These are phyloP conservation scores for Ascochyta fabae DNA, from an alignment of 2,329 filamentous ascomycete genomes.

Conservation along the genomic window DNA sequence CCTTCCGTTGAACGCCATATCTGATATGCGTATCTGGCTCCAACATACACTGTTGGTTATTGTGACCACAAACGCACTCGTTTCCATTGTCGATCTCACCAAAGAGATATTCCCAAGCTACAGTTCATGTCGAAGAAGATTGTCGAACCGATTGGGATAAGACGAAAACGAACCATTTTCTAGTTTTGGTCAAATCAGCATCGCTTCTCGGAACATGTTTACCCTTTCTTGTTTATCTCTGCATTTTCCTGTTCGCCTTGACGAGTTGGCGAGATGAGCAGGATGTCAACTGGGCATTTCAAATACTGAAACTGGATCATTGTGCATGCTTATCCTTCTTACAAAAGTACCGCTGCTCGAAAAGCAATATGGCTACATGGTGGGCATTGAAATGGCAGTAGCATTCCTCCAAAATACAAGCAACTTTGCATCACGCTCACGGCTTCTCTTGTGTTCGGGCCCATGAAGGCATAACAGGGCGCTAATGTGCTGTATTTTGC, in stretches of 20 bases:
- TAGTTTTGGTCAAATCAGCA: slow-evolving; percentile 33
- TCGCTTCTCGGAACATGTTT: slow-evolving; percentile 34
- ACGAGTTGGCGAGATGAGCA: slow-evolving; percentile 24
- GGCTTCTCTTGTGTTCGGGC: not conserved
- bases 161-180: slow-evolving; percentile 34
- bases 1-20: slow-evolving; percentile 34
- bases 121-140: slow-evolving; percentile 40
- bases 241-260: slow-evolving; percentile 26
- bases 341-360: slow-evolving; percentile 22
- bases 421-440: not conserved
- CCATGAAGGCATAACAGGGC: not conserved
- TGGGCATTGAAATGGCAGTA: slow-evolving; percentile 13
- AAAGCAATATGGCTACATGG: slow-evolving; percentile 25
- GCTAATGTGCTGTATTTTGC: not conserved
- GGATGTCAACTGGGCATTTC: slow-evolving; percentile 19
- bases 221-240: slow-evolving; percentile 44
- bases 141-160: slow-evolving; percentile 42
- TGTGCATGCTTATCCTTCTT: slow-evolving; percentile 33
- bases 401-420: slow-evolving; percentile 25
- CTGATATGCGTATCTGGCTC: slow-evolving; percentile 22
- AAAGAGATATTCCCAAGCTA: slow-evolving; percentile 43
- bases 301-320: slow-evolving; percentile 27
- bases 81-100: slow-evolving; percentile 39
- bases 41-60: slow-evolving; percentile 40
- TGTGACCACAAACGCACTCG: slow-evolving; percentile 32